Evolutionary conservation across 306 rosid genomes (phyloP).

Genomic region (Chamaecrista fasciculata): DNA sequence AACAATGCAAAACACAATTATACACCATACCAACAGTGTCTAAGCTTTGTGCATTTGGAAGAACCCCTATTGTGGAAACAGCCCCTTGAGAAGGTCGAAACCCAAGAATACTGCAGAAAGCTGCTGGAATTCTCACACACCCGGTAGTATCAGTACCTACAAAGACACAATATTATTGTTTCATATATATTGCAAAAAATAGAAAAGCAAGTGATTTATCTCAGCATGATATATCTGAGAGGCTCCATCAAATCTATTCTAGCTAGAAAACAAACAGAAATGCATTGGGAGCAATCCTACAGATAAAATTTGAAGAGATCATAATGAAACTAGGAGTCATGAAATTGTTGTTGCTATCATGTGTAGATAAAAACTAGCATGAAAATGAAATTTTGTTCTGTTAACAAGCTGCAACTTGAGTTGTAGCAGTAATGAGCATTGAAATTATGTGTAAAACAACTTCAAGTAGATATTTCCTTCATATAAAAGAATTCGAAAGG

Average conservation of each 20-base stretch:
- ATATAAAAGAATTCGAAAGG: background rate
- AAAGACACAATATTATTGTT: constrained; percentile 22
- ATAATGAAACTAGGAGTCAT: constrained; percentile 17
- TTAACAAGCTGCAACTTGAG: background rate
- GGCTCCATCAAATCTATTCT: constrained; percentile 1
- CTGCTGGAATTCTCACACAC: constrained; percentile 76
- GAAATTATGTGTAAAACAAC: background rate
- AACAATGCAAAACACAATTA: constrained; percentile 1
- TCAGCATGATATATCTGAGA: background rate
- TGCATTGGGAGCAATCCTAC: constrained; percentile 20
- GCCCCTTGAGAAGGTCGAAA: constrained; percentile 83
- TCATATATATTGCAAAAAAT: constrained; percentile 12
- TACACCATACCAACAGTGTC: constrained; percentile 71
- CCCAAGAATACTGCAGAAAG: constrained; percentile 78
- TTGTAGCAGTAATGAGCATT: background rate
- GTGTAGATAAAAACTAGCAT: constrained; percentile 10
- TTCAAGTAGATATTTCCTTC: background rate
- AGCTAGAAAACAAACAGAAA: constrained; percentile 10
- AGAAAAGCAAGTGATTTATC: background rate
- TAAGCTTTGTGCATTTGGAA: constrained; percentile 74
- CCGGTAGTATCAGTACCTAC: constrained; percentile 85
- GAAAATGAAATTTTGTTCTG: background rate
- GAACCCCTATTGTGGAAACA: constrained; percentile 59
- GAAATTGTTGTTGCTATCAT: constrained; percentile 17
- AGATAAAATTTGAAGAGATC: constrained; percentile 10